Conservation (phyloP, 495 filamentous ascomycete species). For the Xylaria longipes region DNA sequence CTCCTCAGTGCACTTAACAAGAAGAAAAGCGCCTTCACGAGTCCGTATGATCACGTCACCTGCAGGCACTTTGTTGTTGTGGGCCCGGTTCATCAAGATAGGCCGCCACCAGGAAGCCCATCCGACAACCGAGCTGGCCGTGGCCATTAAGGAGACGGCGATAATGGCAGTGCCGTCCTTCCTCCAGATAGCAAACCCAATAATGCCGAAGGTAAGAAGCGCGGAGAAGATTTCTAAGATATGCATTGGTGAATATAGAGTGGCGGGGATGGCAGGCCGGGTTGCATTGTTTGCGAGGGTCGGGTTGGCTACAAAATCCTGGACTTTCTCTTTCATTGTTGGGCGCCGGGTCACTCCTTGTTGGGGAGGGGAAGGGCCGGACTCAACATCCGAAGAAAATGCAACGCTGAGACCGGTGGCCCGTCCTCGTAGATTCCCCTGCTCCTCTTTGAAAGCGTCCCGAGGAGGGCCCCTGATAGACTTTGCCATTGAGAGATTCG, state of each 20-base stretch:
- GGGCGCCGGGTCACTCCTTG: conserved; percentile 34
- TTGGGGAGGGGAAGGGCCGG: conserved; percentile 25
- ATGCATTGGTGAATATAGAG: conserved; percentile 57
- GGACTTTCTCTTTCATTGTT: conserved; percentile 44
- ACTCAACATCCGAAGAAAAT: conserved; percentile 28
- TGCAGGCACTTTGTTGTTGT: conserved; percentile 55
- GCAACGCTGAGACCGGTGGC: conserved; percentile 18
- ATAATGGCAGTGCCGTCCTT: conserved; percentile 62
- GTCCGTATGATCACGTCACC: conserved; percentile 69
- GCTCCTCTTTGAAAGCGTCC: conserved; percentile 18
- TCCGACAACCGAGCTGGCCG: conserved; percentile 58
- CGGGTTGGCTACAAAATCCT: conserved; percentile 45
- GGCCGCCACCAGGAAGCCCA: conserved; percentile 63
- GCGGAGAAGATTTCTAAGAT: conserved; percentile 57
- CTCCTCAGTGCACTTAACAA: conserved; percentile 67
- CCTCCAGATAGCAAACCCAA: conserved; percentile 40
- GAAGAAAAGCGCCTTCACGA: conserved; percentile 64
- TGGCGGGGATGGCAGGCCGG: conserved; percentile 54
- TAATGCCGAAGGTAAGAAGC: conserved; percentile 55
- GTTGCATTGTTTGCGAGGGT: conserved; percentile 40
- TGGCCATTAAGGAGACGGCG: conserved; percentile 53
- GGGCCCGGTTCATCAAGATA: conserved; percentile 54
- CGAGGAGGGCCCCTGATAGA: conserved; percentile 14
- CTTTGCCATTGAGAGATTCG: conserved; percentile 5
- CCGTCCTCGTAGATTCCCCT: conserved; percentile 9